Percentiles rank a stretch among this genome's conserved stretches.
phyloP scores from a whole-genome alignment of 345 rosid species.

The Acer yangbiense region DNA sequence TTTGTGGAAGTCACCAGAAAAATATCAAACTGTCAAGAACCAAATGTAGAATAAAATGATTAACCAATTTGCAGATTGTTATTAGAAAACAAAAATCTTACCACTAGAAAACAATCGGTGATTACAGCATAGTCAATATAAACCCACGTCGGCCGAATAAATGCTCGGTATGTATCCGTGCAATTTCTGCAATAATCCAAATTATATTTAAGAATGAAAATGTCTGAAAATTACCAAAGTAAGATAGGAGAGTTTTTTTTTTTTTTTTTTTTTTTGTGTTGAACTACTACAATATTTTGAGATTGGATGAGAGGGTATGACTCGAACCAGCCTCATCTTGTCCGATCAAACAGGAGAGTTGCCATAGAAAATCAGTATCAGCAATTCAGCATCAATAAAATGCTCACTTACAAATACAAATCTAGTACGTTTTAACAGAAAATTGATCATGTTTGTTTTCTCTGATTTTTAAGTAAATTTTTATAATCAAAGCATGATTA shows the following conservation, averaged over 20 bases:
- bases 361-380: not conserved
- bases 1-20: not conserved
- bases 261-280: too few species aligned
- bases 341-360: too few species aligned
- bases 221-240: not conserved
- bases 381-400: not conserved
- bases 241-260: not conserved
- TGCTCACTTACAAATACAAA: not conserved
- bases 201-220: slow-evolving; percentile 22
- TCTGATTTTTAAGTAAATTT: not conserved
- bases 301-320: too few species aligned
- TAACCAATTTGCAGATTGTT: not conserved
- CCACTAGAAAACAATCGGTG: slow-evolving; percentile 52
- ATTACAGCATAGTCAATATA: slow-evolving; percentile 68
- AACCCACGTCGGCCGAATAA: too few species aligned
- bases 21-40: slow-evolving; percentile 1
- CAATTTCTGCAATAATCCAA: slow-evolving; percentile 50
- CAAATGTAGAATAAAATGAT: not conserved
- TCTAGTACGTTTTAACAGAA: not conserved
- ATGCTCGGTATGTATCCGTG: slow-evolving; percentile 6
- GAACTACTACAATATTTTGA: too few species aligned
- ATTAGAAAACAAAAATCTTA: slow-evolving; percentile 41
- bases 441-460: not conserved
- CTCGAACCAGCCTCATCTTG: too few species aligned
- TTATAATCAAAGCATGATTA: not conserved